A percentile compares a stretch with the other conserved stretches of the same genome.
Conservation (phyloP, 2,329 filamentous ascomycete genomes). For the Trichoderma polysporum region DNA sequence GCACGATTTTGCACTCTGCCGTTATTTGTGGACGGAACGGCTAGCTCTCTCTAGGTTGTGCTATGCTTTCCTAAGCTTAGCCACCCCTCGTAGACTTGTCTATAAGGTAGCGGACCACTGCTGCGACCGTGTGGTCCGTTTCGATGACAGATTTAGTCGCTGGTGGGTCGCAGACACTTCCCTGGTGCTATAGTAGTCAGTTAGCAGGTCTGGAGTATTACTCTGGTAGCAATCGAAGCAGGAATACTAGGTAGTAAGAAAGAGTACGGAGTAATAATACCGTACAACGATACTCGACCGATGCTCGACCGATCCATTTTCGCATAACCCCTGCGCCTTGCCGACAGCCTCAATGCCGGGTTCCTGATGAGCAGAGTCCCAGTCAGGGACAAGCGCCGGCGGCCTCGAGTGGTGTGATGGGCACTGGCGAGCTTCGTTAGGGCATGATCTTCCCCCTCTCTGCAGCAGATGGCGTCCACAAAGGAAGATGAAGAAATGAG, state of each 20-base stretch:
- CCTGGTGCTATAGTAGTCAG: background rate
- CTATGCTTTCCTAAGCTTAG: conserved; percentile 15
- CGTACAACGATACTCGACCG: no score
- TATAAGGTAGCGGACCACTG: conserved; percentile 18
- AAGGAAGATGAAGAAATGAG: background rate
- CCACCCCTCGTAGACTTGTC: background rate
- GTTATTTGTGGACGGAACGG: background rate
- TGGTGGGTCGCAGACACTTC: background rate
- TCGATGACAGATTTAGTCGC: background rate
- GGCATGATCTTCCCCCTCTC: conserved; percentile 10
- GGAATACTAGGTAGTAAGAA: no score
- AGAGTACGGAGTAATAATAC: no score
- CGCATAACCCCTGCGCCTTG: background rate
- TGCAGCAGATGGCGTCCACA: background rate
- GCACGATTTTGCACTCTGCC: background rate
- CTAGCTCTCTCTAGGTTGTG: background rate
- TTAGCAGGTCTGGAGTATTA: background rate
- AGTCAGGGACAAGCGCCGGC: background rate
- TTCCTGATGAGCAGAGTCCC: conserved; percentile 10
- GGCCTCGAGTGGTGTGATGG: conserved; percentile 1
- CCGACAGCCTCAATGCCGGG: conserved; percentile 3
- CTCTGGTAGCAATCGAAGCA: background rate
- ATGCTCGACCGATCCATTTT: background rate
- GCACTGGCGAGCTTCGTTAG: background rate
- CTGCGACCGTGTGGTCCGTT: conserved; percentile 17